These are phyloP conservation scores for Chaetomiaceae sp. DNA, from an alignment of 2,329 filamentous ascomycete genomes.

Conservation along the genomic window DNA sequence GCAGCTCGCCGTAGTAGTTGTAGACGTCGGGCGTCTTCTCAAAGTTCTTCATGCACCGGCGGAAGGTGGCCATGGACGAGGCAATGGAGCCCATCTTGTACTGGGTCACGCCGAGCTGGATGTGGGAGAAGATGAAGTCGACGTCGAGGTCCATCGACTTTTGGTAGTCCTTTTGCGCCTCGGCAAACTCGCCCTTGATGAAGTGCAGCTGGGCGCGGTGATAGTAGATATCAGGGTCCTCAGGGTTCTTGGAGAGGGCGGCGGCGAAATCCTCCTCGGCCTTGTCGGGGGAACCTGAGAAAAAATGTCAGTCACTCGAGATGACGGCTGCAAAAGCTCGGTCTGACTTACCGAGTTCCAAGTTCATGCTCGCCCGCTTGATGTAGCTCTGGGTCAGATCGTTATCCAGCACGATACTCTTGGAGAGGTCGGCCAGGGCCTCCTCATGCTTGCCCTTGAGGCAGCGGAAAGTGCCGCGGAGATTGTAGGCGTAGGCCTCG, in stretches of 20 bases:
- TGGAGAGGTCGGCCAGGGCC: conserved; percentile 80
- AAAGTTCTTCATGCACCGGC: conserved; percentile 97
- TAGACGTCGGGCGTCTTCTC: conserved; percentile 95
- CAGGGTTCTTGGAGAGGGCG: conserved; percentile 76
- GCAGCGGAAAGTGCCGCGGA: conserved; percentile 94
- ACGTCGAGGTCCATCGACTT: conserved; percentile 96
- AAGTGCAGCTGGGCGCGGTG: conserved; percentile 98
- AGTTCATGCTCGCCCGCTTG: conserved; percentile 96
- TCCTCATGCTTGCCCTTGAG: conserved; percentile 81
- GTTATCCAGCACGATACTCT: conserved; percentile 86
- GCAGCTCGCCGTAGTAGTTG: conserved; percentile 98
- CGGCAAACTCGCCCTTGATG: conserved; percentile 88
- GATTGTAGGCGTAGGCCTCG: conserved; percentile 91
- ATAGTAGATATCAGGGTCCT: conserved; percentile 97
- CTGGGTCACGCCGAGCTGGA: conserved; percentile 97
- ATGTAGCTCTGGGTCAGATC: conserved; percentile 93
- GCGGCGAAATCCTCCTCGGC: conserved; percentile 83
- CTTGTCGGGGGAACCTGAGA: conserved; percentile 72
- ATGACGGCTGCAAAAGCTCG: neutral
- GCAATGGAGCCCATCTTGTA: conserved; percentile 99
- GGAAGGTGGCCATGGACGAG: conserved; percentile 97
- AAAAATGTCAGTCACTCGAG: conserved; percentile 29
- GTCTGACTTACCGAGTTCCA: conserved; percentile 71
- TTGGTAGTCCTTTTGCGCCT: conserved; percentile 97
- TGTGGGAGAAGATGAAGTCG: conserved; percentile 98